These are phyloP conservation scores for Talaromyces sp. DNA, from an alignment of 2,329 filamentous ascomycete species.

Conservation along the genomic window DNA sequence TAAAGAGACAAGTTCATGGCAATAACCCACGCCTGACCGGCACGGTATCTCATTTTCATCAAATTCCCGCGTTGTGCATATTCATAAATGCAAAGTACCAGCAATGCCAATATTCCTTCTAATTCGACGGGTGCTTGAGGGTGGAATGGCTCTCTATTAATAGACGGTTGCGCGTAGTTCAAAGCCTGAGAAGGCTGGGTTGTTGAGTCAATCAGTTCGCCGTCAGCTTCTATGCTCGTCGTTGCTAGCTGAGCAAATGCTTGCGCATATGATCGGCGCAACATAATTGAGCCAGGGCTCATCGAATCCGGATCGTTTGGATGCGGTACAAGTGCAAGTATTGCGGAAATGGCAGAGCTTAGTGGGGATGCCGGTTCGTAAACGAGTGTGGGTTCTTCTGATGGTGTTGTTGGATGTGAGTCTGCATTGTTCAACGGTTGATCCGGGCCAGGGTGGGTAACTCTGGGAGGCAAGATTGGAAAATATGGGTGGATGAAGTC, in stretches of 20 bases:
- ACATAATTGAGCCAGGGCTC: slow-evolving; percentile 28
- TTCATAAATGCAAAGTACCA: slow-evolving; percentile 43
- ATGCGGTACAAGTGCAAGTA: slow-evolving; percentile 41
- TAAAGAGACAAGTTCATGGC: slow-evolving; percentile 43
- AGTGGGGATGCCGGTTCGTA: slow-evolving; percentile 40
- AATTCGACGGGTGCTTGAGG: slow-evolving; percentile 36
- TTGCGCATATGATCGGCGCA: slow-evolving; percentile 37
- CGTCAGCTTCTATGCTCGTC: slow-evolving; percentile 37
- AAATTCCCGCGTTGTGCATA: slow-evolving; percentile 44
- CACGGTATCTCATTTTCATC: slow-evolving; percentile 43
- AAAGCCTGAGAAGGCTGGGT: slow-evolving; percentile 39
- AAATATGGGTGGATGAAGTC: slow-evolving; percentile 44
- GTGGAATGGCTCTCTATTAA: slow-evolving; percentile 35
- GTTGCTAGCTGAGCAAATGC: slow-evolving; percentile 36
- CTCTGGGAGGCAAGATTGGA: slow-evolving; percentile 39
- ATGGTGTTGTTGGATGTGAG: slow-evolving; percentile 25
- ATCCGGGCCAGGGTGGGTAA: slow-evolving; percentile 25
- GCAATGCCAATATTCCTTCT: slow-evolving; percentile 37
- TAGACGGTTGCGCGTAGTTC: slow-evolving; percentile 24
- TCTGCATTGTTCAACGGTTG: slow-evolving; percentile 28
- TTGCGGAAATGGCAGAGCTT: slow-evolving; percentile 40
- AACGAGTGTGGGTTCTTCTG: slow-evolving; percentile 26
- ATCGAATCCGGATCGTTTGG: slow-evolving; percentile 34
- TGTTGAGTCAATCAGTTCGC: slow-evolving; percentile 37
- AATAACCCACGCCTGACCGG: slow-evolving; percentile 39